These are phyloP conservation scores for Clavulina sp. DNA, from an alignment of 768 basidiomycete genomes.

Conservation along the genomic window DNA sequence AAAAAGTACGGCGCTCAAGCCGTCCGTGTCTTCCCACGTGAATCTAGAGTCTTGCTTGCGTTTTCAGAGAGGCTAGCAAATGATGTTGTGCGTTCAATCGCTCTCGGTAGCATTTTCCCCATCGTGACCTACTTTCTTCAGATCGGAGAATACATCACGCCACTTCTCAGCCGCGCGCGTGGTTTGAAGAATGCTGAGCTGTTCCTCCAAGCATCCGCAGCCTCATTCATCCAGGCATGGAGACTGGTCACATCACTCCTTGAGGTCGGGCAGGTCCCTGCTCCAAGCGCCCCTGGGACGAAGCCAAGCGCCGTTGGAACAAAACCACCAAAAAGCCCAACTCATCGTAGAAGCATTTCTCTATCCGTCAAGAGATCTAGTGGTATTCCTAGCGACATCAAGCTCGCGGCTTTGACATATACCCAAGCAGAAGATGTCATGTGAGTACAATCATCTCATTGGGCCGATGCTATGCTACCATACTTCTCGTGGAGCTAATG, in stretches of 20 bases:
- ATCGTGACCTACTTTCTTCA: slow-evolving; percentile 16
- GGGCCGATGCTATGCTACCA: neutral
- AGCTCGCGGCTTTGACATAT: slow-evolving; percentile 25
- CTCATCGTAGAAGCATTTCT: slow-evolving; percentile 4
- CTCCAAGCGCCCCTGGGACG: slow-evolving; percentile 13
- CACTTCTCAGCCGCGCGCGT: slow-evolving; percentile 60
- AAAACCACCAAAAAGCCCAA: no score
- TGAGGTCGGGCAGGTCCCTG: slow-evolving; percentile 25
- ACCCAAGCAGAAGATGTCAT: slow-evolving; percentile 66
- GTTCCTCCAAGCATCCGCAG: slow-evolving; percentile 75
- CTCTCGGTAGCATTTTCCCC: neutral
- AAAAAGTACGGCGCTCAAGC: slow-evolving; percentile 63
- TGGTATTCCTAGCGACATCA: slow-evolving; percentile 16
- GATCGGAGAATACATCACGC: slow-evolving; percentile 75
- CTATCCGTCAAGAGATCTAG: slow-evolving; percentile 5
- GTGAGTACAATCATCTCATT: slow-evolving; percentile 26
- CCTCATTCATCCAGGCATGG: slow-evolving; percentile 78
- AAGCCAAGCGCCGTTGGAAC: no score
- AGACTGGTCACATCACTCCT: slow-evolving; percentile 65
- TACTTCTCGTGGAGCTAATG: no score
- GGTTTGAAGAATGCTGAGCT: slow-evolving; percentile 42
- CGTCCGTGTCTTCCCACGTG: slow-evolving; percentile 69
- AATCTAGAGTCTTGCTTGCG: slow-evolving; percentile 54
- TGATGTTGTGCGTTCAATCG: slow-evolving; percentile 49
- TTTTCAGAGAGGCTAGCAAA: slow-evolving; percentile 72